Evolutionary conservation across 2,329 filamentous ascomycete genomes (phyloP), one percentile per base, ranked within the genome.

Genomic region (Beauveria pseudobassiana): DNA sequence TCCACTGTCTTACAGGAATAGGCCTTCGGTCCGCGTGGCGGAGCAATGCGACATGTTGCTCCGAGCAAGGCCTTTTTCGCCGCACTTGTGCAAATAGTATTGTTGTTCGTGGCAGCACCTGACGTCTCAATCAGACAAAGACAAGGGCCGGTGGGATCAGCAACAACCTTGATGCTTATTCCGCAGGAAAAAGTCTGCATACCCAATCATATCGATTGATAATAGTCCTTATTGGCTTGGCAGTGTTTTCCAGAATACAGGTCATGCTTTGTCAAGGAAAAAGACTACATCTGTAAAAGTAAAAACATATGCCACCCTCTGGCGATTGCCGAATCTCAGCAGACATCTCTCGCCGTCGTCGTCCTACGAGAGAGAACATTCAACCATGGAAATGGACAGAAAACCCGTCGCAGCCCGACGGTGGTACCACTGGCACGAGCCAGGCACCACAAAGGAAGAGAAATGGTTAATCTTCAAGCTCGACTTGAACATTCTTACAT

Each of bases 381-480:
- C 42, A 20, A 48, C 16, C 20, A 48, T 48, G 45, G 22, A 48
- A 12, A 2, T 14, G 20, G 12, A 48, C 45, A 24, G 24, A 22
- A 24, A 48, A 10, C 12, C 45, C 5, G 12, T 48, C 45, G 12
- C 20, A 1, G 12, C 45, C 14, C 45, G 45, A 48, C 20, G 45
- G 5, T 76, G 73, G 72, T 73, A 76, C 58, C 72, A 74, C 52
- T 78, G 76, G 77, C 74, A 78, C 63, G 74, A 77, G 51, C 73
- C 75, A 1, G 72, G 72, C 42, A 77, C 74, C 0, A 72, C 70
- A 7, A 68, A 68, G 2, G 72, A 73, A 63, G 77, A 82, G 66
- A 77, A 77, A 61, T 72, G 69, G 45, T 73, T 82, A 12, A 73
- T 80, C 28, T 72, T 77, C 61, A 82, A 82, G 67, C 74, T 82